Percentiles rank a stretch among this genome's conserved stretches.
Evolutionary conservation across 805 yeast genomes (phyloP).

Genomic region (Metschnikowia vanudenii): DNA sequence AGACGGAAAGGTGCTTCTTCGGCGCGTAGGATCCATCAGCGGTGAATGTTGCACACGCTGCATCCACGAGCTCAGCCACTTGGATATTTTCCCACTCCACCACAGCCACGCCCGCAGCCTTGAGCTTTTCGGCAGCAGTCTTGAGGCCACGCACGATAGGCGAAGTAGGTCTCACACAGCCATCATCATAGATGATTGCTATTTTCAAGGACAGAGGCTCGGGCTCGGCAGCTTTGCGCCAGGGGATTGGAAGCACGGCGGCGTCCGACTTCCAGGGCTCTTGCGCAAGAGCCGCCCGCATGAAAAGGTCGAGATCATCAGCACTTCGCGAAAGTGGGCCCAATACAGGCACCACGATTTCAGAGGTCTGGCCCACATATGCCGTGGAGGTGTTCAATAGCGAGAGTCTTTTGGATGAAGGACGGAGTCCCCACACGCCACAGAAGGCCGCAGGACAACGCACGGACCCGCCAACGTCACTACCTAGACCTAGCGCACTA

Average conservation of each 20-base stretch:
- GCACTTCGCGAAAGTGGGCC: conserved; percentile 20
- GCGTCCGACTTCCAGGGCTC: conserved; percentile 20
- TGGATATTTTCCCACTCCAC: conserved; percentile 18
- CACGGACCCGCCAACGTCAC: conserved; percentile 22
- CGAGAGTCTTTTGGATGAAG: conserved; percentile 17
- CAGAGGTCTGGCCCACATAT: conserved; percentile 12
- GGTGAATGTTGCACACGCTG: conserved; percentile 18
- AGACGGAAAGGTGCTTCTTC: conserved; percentile 10
- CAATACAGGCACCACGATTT: conserved; percentile 15
- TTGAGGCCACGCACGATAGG: conserved; percentile 18
- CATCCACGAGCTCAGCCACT: conserved; percentile 15
- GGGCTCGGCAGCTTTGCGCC: conserved; percentile 14
- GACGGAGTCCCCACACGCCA: conserved; percentile 22
- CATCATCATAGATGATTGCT: conserved; percentile 20
- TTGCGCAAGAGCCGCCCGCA: conserved; percentile 14
- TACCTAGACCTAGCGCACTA: conserved; percentile 19
- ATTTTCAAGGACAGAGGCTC: conserved; percentile 14
- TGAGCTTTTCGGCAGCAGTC: conserved; percentile 13
- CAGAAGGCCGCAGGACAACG: conserved; percentile 22
- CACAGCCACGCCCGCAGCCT: conserved; percentile 17
- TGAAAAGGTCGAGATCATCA: conserved; percentile 19
- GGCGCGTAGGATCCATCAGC: conserved; percentile 17
- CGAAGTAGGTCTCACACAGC: conserved; percentile 21
- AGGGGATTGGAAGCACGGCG: conserved; percentile 18
- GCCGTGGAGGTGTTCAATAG: conserved; percentile 11